Evolutionary conservation across 108 stramenopile genomes (phyloP), one percentile per base, ranked within the genome.

Genomic region (Nitzschia putrida): DNA sequence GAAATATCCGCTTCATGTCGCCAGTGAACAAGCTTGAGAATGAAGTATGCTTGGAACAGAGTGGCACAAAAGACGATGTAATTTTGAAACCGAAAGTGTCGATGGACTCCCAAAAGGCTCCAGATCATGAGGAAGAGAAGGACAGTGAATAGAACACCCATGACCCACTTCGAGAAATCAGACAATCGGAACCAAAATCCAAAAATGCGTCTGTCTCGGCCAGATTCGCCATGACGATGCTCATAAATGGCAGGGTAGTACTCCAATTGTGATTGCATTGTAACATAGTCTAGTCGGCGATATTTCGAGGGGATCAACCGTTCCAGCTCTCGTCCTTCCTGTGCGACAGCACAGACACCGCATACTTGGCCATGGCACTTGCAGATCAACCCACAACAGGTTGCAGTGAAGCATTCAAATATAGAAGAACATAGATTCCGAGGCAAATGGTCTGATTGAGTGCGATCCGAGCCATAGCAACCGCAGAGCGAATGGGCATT

Each of bases 301-400:
- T 80, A 63, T 14, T 63, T 74, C n/a, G 85, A 66, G 2, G 85
- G 82, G 4, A 83, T 22, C 29, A 91, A 14, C 8, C 58, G 57
- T 45, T 89, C 83, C 9, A 91, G 60, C 53, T 91, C 87, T 8
- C 90, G 77, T 37, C 80, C 88, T 73, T 94, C 93, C 73, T 94
- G 93, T 11, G 90, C 90, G 25, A 91, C 38, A 3, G 80, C 90
- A 47, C 93, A 94, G 7, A 83, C 68, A 37, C 93, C 93, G 44
- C 88, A 89, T 38, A 78, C 54, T 67, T 89, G 88, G 12, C 85
- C 25, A 38, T 90, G 82, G 37, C 61, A 69, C 18, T 86, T 69
- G 58, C 75, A 77, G 51, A 79, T 64, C 37, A 24, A 29, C 23
- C 67, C 74, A 57, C 80, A 73, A 80, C 78, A 71, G 57, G 69